Evolutionary conservation across 192 early-diverging fungal genomes (phyloP).

Genomic region (Funneliformis geosporum): DNA sequence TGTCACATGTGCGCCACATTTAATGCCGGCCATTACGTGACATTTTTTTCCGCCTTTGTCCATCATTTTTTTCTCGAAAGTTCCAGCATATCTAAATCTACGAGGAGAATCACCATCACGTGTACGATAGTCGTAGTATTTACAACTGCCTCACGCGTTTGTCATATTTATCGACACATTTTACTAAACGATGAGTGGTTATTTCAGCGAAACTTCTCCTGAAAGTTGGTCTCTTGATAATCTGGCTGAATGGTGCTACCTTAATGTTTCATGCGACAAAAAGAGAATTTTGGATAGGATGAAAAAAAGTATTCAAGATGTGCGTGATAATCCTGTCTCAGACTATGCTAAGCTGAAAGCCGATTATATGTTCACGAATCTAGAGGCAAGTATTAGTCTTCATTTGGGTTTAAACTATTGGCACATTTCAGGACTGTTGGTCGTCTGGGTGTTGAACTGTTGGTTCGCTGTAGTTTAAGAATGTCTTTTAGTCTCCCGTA

Average conservation of each 20-base stretch:
- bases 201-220: not conserved
- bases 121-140: too few relatives aligned
- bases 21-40: too few relatives aligned
- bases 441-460: slow-evolving; percentile 32
- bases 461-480: slow-evolving; percentile 24
- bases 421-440: slow-evolving; percentile 29
- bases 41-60: too few relatives aligned
- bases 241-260: not conserved
- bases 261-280: slow-evolving; percentile 3
- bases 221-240: slow-evolving; percentile 20
- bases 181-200: slow-evolving; percentile 7
- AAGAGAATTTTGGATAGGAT: not conserved
- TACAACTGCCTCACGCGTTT: too few relatives aligned
- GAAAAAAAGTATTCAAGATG: not conserved
- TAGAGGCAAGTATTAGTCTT: slow-evolving; percentile 14
- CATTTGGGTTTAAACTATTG: slow-evolving; percentile 15
- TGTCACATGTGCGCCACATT: too few relatives aligned
- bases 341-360: not conserved
- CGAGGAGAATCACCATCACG: too few relatives aligned
- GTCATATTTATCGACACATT: too few relatives aligned
- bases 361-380: not conserved
- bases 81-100: too few relatives aligned
- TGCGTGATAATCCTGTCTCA: not conserved
- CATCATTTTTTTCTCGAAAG: too few relatives aligned
- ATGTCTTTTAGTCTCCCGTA: slow-evolving; percentile 11